Evolutionary conservation across 108 stramenopile species (phyloP).

Genomic region (Cyclotella kingstonii): DNA sequence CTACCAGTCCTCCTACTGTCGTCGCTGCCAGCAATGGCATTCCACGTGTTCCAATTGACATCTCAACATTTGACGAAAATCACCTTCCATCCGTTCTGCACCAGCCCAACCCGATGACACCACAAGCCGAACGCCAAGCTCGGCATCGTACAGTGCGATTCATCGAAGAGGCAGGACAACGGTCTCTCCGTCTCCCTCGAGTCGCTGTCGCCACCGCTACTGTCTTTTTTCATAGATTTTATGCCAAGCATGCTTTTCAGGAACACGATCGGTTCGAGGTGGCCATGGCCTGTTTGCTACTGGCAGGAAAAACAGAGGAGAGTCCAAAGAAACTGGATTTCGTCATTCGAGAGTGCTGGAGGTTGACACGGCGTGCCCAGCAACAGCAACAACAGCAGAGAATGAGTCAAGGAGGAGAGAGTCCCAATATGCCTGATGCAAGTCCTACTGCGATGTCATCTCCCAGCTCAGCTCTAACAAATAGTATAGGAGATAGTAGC

Average conservation of each 20-base stretch:
- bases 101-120: constrained; percentile 39
- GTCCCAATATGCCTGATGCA: constrained; percentile 23
- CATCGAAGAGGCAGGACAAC: constrained; percentile 77
- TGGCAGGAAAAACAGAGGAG: constrained; percentile 90
- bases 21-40: no score
- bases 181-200: constrained; percentile 69
- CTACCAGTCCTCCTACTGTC: no score
- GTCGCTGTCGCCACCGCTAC: constrained; percentile 76
- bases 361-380: constrained; percentile 53
- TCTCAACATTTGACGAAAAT: constrained; percentile 32
- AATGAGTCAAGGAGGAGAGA: constrained; percentile 12
- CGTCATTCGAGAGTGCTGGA: constrained; percentile 70
- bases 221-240: constrained; percentile 92
- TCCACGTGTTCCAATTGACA: constrained; percentile 18
- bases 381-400: constrained; percentile 45
- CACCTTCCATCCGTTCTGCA: constrained; percentile 39
- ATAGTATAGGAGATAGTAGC: not conserved
- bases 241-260: constrained; percentile 81
- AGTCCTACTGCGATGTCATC: constrained; percentile 19
- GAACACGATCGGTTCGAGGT: constrained; percentile 89
- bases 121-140: constrained; percentile 60
- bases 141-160: constrained; percentile 79
- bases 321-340: constrained; percentile 76
- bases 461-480: not conserved
- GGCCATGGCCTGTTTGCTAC: constrained; percentile 75